Percentiles rank a stretch among this genome's conserved stretches.
These are phyloP conservation scores for Penicillium griseofulvum DNA, from an alignment of 2,329 filamentous ascomycete genomes.

Conservation along the genomic window DNA sequence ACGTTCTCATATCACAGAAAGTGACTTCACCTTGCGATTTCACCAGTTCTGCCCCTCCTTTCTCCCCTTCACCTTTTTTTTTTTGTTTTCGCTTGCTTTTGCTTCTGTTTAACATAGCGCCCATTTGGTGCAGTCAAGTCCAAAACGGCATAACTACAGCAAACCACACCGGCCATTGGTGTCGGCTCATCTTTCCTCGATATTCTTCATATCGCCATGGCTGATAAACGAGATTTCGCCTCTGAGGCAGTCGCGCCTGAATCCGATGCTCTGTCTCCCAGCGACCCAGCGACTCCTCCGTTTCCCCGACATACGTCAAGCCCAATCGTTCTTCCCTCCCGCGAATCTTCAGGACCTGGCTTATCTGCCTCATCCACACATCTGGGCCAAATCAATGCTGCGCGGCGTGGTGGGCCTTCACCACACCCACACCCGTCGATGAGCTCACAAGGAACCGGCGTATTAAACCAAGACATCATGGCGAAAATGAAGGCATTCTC, in stretches of 20 bases:
- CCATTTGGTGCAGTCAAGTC: not conserved
- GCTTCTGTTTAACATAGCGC: not conserved
- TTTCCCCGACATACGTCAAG: constrained; percentile 17
- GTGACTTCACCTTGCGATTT: constrained; percentile 11
- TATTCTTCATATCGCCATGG: constrained; percentile 7
- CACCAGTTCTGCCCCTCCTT: constrained; percentile 10
- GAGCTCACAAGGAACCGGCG: constrained; percentile 45
- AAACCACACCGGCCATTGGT: constrained; percentile 23
- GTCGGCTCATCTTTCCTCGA: constrained; percentile 14
- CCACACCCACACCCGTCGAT: constrained; percentile 33
- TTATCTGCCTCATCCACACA: constrained; percentile 86
- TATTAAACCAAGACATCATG: constrained; percentile 62
- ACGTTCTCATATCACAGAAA: constrained; percentile 9
- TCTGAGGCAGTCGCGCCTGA: constrained; percentile 4
- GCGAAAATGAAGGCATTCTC: constrained; percentile 70
- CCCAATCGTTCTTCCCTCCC: constrained; percentile 28
- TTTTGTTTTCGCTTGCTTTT: not conserved
- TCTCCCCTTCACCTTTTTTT: constrained; percentile 1
- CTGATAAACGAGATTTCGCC: constrained; percentile 17
- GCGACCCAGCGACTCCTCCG: constrained; percentile 34
- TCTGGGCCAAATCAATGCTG: constrained; percentile 71
- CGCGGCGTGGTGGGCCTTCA: constrained; percentile 47
- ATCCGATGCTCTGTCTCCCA: constrained; percentile 48
- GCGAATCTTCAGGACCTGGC: constrained; percentile 20
- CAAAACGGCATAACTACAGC: constrained; percentile 13